Base-by-base conservation (phyloP, 768 basidiomycete genomes). In the Suillus lakei region DNA sequence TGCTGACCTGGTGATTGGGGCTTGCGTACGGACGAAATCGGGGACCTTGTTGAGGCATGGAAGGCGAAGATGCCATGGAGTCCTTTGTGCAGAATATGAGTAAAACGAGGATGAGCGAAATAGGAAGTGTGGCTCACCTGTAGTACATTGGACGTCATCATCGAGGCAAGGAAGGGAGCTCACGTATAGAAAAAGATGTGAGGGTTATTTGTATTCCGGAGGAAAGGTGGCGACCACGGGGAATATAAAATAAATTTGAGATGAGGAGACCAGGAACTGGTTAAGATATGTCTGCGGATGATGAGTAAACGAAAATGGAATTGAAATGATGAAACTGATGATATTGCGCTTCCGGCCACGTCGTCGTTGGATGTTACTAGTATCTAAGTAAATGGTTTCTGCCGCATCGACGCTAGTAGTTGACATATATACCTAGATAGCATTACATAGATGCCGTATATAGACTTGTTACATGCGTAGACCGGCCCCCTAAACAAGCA, bases 1-100 rank as follows among this genome's bases (percentile, higher is more conserved):
- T 93, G 4, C 88, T 90, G 65, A 94, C 92, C 75, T 92, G 89
- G 77, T 94, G 92, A 69, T 86, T 86, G 3, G 90, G 80, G 72
- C 89, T 91, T 16, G 90, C 87, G 71, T 87, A 93, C 30, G 92
- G 92, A 62, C 89, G 85, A 73, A 83, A 86, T 61, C 81, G 82
- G 26, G 81, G 77, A 4, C 75, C 75, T 61, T 69, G 38, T 12
- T 70, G 34, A 48, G 73, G 38, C 68, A 69, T 68, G n/a, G 76
- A 54, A 34, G 71, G 65, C 15, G 78, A 38, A 21, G 79, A 70
- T 30, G 79, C 64, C 56, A 78, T 72, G 6, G 78, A 70, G 54
- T 79, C 76, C 79, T 80, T 64, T 44, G 36, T 48, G 16, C 18
- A 38, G 34, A 18, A 54, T 44, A 39, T 51, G 68, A 65, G 59